A percentile compares a stretch with the other conserved stretches of the same genome.
phyloP scores from a whole-genome alignment of 208 protist genomes.

The Trypanosoma avium region DNA sequence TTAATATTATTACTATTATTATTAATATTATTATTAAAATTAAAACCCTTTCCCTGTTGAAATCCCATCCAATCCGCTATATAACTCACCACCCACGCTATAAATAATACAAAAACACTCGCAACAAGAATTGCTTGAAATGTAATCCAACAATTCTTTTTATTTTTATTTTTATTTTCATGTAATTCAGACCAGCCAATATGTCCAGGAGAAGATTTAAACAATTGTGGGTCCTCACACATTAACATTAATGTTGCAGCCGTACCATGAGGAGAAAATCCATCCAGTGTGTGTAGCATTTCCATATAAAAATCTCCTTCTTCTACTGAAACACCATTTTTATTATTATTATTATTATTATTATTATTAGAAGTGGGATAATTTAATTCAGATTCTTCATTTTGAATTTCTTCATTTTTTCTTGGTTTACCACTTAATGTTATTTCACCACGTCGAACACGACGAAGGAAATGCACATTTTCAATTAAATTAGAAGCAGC shows the following conservation, averaged over 20 bases:
- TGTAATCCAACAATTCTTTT: not conserved
- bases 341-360: not conserved
- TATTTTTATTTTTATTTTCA: not conserved
- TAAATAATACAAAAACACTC: not conserved
- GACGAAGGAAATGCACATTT: slow-evolving; percentile 51
- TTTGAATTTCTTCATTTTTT: no score
- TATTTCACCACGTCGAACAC: slow-evolving; percentile 36
- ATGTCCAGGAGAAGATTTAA: slow-evolving; percentile 41
- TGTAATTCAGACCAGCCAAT: slow-evolving; percentile 65
- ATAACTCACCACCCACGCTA: not conserved
- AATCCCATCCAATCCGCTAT: not conserved
- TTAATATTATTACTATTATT: not conserved
- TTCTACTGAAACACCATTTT: slow-evolving; percentile 5
- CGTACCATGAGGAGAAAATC: slow-evolving; percentile 38
- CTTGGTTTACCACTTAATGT: not conserved
- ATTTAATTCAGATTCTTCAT: no score
- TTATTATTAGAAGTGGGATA: no score
- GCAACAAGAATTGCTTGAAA: slow-evolving; percentile 9
- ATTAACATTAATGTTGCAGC: slow-evolving; percentile 49
- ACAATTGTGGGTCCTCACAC: slow-evolving; percentile 49
- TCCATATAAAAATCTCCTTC: slow-evolving; percentile 51
- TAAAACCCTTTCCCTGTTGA: not conserved
- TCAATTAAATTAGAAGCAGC: slow-evolving; percentile 57
- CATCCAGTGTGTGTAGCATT: slow-evolving; percentile 43
- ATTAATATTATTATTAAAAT: not conserved